Evolutionary conservation across 768 basidiomycete genomes (phyloP), one percentile per base, ranked within the genome.

Genomic region (Kwoniella europaea): DNA sequence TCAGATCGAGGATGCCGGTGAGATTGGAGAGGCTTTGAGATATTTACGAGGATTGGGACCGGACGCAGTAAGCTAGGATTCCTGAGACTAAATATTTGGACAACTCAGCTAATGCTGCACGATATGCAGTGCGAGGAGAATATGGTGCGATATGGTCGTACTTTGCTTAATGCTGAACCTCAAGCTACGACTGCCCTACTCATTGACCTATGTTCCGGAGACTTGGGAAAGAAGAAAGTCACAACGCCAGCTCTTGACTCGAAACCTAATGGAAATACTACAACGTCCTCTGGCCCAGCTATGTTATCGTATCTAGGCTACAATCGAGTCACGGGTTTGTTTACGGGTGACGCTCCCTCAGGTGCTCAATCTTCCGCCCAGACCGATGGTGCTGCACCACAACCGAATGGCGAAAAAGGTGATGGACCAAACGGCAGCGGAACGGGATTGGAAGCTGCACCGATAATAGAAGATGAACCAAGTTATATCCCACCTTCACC

Each of bases 111-210:
- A 18, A 53, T 63, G 64, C 27, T 13, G 59, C 22, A 27, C 56
- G 43, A 18, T 70, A n/a, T 20, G 16, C 63, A 85, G 94, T 92
- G 93, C 0, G 92, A 94, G 82, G 91, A 88, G 56, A 93, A 93
- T 78, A 85, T 98, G 16, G 90, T 92, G 6, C 86, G 92, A 53
- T 97, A 98, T 79, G 96, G 95, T 2, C 89, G 92, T 6, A 91
- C 91, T 0, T 87, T 99, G 85, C 87, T 99, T 0, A 88, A 88
- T 6, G 89, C 88, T 56, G 87, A 94, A 4, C 94, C 96, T 0
- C 88, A 90, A 68, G 93, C 93, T 78, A 95, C 95, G 0, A 98
- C 96, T 0, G 88, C 91, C 65, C 87, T 99, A 0, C 87, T 98
- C 6, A 93, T 96, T 63, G 95, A 98, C 74, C 86, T 98, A 0